These are phyloP conservation scores for Papilionanthe hybrid DNA, from an alignment of 116 monocot species.

Conservation along the genomic window DNA sequence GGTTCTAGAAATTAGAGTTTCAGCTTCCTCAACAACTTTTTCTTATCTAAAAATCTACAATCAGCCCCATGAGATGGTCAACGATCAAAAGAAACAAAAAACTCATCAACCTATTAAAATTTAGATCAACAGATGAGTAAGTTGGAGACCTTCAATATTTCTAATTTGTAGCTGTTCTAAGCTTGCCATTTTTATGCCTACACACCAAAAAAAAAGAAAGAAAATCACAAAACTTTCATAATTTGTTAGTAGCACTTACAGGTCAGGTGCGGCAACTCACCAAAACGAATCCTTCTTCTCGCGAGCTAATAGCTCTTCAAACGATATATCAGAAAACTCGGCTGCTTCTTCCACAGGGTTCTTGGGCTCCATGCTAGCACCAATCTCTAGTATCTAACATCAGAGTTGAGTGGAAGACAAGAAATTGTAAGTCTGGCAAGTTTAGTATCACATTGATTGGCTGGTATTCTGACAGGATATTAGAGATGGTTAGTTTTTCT, in stretches of 20 bases:
- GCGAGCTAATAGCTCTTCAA: constrained; percentile 70
- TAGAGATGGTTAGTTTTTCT: too few species aligned
- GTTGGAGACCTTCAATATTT: background rate
- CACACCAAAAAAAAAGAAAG: background rate
- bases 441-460: too few species aligned
- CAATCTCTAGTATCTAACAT: constrained; percentile 56
- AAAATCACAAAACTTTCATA: background rate
- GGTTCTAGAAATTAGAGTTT: background rate
- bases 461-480: too few species aligned
- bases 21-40: background rate
- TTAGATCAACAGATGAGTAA: too few species aligned
- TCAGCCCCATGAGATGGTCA: too few species aligned
- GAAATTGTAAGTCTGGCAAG: too few species aligned
- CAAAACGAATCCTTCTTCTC: constrained; percentile 78
- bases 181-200: constrained; percentile 63
- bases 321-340: constrained; percentile 57
- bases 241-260: background rate
- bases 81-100: too few species aligned
- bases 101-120: too few species aligned
- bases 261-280: constrained; percentile 10
- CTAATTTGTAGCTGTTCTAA: constrained; percentile 39
- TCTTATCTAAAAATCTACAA: background rate
- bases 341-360: constrained; percentile 15
- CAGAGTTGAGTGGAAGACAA: constrained; percentile 7
- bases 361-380: constrained; percentile 40